Base-by-base conservation (phyloP, 768 basidiomycete genomes). In the Lactarius trivialis region DNA sequence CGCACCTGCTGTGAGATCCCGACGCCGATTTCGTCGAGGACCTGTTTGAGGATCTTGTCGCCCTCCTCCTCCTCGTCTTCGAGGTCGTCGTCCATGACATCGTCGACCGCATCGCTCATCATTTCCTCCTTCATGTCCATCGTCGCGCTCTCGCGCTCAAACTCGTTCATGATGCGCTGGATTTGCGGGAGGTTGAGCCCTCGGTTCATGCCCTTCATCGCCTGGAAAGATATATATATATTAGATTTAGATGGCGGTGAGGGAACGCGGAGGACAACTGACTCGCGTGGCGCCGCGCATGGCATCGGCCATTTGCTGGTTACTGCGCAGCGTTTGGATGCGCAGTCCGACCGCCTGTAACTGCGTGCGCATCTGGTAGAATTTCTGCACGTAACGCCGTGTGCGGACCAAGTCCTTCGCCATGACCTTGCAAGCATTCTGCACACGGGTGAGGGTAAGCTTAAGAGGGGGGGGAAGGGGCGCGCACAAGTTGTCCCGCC, bases 81-180 rank as follows among this genome's bases (percentile, higher is more conserved):
- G 33, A 75, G 76, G 15, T 93, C 94, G 34, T 89, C 88, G 66
- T 95, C 92, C 89, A 98, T 96, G 54, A 89, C 95, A 69, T 98
- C 96, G 74, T 98, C 97, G 17, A 98, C 90, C 15, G 93, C 89
- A 64, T 98, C 97, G 24, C 91, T 92, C 97, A 98, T 99, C 91
- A 98, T 98, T 73, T 97, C 96, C 76, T 98, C 97, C 74, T 98
- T 99, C 97, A 99, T 98, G 75, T 99, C 97, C 97, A 99, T 99
- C 76, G 88, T 93, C 5, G 93, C 85, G 68, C 89, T 96, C 76
- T 99, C 97, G 70, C 85, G 89, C 78, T 99, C 97, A 70, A 99
- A 99, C 51, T 99, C 96, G 69, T 86, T 92, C 91, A 99, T 95
- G 71, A 98, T 98, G 57, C 85, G 84, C 72, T 94, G 91, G 62